A percentile compares a stretch with the other conserved stretches of the same genome.
These are phyloP conservation scores for Melampsora americana DNA, from an alignment of 1,284 basidiomycete species.

Conservation along the genomic window DNA sequence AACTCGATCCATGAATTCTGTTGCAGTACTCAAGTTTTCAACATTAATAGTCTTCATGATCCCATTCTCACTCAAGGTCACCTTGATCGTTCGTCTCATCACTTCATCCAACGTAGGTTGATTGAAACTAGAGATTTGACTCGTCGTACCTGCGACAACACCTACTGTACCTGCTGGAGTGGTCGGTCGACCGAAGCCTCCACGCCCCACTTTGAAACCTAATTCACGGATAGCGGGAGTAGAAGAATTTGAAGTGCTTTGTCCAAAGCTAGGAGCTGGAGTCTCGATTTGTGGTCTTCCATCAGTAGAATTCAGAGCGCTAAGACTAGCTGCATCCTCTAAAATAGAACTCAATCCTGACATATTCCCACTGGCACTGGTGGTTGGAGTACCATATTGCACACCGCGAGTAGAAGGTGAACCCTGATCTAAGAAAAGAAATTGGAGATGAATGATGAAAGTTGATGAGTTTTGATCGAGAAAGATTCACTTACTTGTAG, in stretches of 20 bases:
- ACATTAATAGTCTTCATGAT: constrained; percentile 72
- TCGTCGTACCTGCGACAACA: constrained; percentile 39
- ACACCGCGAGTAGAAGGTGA: constrained; percentile 30
- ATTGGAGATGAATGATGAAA: background rate
- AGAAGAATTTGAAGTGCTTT: constrained; percentile 14
- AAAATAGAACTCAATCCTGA: constrained; percentile 24
- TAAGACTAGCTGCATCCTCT: constrained; percentile 14
- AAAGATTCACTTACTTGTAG: constrained; percentile 36
- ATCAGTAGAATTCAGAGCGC: background rate
- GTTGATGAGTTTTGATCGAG: background rate
- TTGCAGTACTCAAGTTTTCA: constrained; percentile 69
- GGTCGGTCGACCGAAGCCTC: constrained; percentile 57
- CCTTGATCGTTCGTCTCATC: constrained; percentile 76
- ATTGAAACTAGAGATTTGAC: constrained; percentile 52
- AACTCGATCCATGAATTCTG: constrained; percentile 78
- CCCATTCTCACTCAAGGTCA: constrained; percentile 72
- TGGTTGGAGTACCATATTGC: constrained; percentile 1
- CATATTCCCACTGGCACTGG: background rate
- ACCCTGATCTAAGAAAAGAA: constrained; percentile 6
- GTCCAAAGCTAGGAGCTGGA: constrained; percentile 15
- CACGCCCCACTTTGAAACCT: constrained; percentile 61
- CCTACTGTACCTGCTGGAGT: constrained; percentile 48
- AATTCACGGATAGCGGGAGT: constrained; percentile 22
- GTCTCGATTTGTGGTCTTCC: constrained; percentile 8
- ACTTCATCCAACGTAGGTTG: constrained; percentile 68